Evolutionary conservation across 805 yeast genomes (phyloP).

Genomic region (Saccharomycopsis sp.): DNA sequence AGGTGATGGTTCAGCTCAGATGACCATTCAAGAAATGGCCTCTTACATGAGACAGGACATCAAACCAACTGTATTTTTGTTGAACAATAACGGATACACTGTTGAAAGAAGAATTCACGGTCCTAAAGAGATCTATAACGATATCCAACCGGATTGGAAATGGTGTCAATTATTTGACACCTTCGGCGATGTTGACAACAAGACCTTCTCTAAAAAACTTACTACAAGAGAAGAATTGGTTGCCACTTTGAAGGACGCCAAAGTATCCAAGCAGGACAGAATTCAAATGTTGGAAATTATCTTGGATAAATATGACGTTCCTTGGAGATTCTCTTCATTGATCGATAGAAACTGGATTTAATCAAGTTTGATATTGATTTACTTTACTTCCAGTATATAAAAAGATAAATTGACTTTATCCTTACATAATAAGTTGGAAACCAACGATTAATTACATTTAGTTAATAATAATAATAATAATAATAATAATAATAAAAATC

Average conservation of each 20-base stretch:
- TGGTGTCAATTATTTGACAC: conserved; percentile 65
- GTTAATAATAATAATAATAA: no score
- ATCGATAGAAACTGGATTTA: neutral
- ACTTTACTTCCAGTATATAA: no score
- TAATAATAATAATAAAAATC: no score
- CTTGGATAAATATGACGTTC: conserved; percentile 55
- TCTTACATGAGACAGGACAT: conserved; percentile 53
- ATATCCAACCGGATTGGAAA: conserved; percentile 73
- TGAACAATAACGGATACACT: conserved; percentile 86
- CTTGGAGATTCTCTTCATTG: conserved; percentile 51
- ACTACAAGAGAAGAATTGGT: conserved; percentile 35
- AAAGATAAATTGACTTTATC: neutral
- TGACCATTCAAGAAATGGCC: conserved; percentile 84
- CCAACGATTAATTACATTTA: no score
- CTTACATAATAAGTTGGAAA: no score
- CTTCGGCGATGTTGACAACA: conserved; percentile 47
- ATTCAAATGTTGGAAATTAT: conserved; percentile 54
- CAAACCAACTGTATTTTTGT: conserved; percentile 62
- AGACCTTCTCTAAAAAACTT: conserved; percentile 31
- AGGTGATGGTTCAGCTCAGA: conserved; percentile 94
- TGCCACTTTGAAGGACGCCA: conserved; percentile 31
- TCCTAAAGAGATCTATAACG: conserved; percentile 69
- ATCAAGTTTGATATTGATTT: no score
- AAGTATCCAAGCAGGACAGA: conserved; percentile 29
- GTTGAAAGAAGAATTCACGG: conserved; percentile 86